These are phyloP conservation scores for Lecanicillium sp. DNA, from an alignment of 2,329 filamentous ascomycete species.

Conservation along the genomic window DNA sequence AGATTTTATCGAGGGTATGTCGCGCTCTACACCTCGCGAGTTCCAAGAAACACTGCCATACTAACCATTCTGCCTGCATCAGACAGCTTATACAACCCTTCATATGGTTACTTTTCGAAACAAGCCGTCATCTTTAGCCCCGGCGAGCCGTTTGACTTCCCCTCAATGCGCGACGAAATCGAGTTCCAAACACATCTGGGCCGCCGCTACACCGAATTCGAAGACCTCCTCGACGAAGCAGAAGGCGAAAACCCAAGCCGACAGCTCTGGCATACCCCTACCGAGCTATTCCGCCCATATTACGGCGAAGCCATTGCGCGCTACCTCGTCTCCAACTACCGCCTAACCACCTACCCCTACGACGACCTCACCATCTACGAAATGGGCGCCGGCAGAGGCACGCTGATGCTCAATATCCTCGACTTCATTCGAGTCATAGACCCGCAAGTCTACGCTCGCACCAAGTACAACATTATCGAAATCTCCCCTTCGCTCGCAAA, in stretches of 20 bases:
- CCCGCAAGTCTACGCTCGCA: conserved; percentile 87
- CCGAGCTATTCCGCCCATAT: conserved; percentile 90
- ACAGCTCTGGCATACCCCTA: conserved; percentile 97
- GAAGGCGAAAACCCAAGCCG: conserved; percentile 60
- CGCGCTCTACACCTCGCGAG: conserved; percentile 17
- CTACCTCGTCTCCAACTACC: conserved; percentile 93
- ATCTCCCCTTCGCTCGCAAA: conserved; percentile 76
- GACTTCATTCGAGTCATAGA: conserved; percentile 90
- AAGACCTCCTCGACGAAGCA: conserved; percentile 72
- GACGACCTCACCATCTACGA: conserved; percentile 97
- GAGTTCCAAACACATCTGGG: conserved; percentile 74
- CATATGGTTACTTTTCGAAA: conserved; percentile 94
- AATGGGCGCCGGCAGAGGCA: conserved; percentile 95
- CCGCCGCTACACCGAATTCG: conserved; percentile 78
- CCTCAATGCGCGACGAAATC: conserved; percentile 69
- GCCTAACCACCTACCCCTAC: conserved; percentile 87
- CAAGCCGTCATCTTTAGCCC: conserved; percentile 94
- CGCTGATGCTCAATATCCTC: conserved; percentile 94
- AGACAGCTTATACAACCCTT: conserved; percentile 92
- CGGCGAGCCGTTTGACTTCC: conserved; percentile 86
- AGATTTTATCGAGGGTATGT: conserved; percentile 87
- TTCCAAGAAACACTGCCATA: not conserved
- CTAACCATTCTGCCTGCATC: too few species aligned
- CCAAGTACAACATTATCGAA: conserved; percentile 91
- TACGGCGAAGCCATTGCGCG: conserved; percentile 97